Evolutionary conservation across 495 filamentous ascomycete genomes (phyloP).

Genomic region (Parmelia sp.): DNA sequence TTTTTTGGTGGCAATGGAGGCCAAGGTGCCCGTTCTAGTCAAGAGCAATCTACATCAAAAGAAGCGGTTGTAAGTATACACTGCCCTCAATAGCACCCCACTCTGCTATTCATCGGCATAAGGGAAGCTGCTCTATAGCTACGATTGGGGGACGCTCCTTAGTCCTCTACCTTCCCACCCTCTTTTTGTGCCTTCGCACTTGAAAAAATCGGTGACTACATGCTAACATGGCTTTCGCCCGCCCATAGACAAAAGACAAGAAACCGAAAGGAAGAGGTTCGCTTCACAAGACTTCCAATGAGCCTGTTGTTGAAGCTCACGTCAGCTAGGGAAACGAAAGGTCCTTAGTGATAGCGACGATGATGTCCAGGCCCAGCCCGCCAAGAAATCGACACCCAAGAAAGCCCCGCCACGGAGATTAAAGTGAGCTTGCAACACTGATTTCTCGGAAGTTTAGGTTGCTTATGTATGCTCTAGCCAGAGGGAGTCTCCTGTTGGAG

Average conservation of each 20-base stretch:
- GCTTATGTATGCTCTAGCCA: slow-evolving; percentile 32
- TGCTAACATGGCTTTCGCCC: background rate
- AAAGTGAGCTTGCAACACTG: slow-evolving; percentile 21
- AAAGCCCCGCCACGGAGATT: slow-evolving; percentile 38
- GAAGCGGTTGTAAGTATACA: slow-evolving; percentile 22
- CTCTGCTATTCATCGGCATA: too few relatives aligned
- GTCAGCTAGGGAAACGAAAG: slow-evolving; percentile 52
- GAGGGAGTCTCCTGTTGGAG: slow-evolving; percentile 40
- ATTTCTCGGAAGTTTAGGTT: background rate
- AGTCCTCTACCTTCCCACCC: background rate
- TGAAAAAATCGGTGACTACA: background rate
- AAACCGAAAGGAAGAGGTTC: slow-evolving; percentile 23
- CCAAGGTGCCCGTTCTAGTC: slow-evolving; percentile 40
- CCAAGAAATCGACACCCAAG: slow-evolving; percentile 41
- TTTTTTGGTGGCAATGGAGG: slow-evolving; percentile 67
- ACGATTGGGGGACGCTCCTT: background rate
- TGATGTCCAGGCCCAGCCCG: slow-evolving; percentile 42
- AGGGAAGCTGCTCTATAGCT: background rate
- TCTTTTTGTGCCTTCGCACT: background rate
- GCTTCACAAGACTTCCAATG: background rate
- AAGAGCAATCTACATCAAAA: slow-evolving; percentile 34
- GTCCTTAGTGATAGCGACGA: slow-evolving; percentile 74
- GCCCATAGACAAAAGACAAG: slow-evolving; percentile 16
- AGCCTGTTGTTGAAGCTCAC: slow-evolving; percentile 1
- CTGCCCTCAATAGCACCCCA: background rate